phyloP scores from a whole-genome alignment of 139 green algal genomes.

The Micromonas pusilla region DNA sequence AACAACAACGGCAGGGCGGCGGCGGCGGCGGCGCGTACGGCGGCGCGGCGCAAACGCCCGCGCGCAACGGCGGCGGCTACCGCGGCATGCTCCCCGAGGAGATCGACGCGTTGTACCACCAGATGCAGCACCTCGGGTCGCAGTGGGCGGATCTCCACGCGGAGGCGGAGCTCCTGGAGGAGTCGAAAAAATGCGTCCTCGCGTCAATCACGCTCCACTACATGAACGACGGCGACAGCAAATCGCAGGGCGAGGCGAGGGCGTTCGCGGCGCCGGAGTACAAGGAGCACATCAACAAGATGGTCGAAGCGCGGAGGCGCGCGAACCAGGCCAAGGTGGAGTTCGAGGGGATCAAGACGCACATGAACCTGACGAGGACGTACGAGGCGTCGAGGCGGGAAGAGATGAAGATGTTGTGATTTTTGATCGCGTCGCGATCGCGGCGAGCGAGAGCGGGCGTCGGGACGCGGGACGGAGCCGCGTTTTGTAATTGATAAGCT shows the following conservation, averaged over 20 bases:
- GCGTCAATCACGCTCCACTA: constrained; percentile 13
- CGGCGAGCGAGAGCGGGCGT: too few relatives aligned
- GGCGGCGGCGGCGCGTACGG: too few relatives aligned
- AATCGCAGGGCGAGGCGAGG: background rate
- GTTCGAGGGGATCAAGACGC: constrained; percentile 16
- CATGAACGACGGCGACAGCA: constrained; percentile 6
- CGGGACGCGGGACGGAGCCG: too few relatives aligned
- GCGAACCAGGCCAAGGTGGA: constrained; percentile 18
- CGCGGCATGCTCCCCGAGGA: constrained; percentile 8
- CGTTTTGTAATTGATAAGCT: too few relatives aligned
- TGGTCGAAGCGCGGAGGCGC: constrained; percentile 10
- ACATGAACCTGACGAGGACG: constrained; percentile 12
- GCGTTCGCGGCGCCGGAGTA: constrained; percentile 12
- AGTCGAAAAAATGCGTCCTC: constrained; percentile 17
- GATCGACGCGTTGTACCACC: constrained; percentile 24
- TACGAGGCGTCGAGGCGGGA: constrained; percentile 1
- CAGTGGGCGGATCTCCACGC: constrained; percentile 17
- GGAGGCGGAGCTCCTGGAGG: constrained; percentile 20
- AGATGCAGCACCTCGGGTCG: constrained; percentile 16
- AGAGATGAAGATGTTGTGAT: constrained; percentile 25
- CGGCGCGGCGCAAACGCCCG: too few relatives aligned
- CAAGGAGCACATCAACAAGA: constrained; percentile 14
- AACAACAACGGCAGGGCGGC: too few relatives aligned
- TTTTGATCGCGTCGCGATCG: background rate
- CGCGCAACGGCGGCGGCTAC: too few relatives aligned